Evolutionary conservation across 345 rosid genomes (phyloP), one percentile per base, ranked within the genome.

Genomic region (Gossypium stocksii): DNA sequence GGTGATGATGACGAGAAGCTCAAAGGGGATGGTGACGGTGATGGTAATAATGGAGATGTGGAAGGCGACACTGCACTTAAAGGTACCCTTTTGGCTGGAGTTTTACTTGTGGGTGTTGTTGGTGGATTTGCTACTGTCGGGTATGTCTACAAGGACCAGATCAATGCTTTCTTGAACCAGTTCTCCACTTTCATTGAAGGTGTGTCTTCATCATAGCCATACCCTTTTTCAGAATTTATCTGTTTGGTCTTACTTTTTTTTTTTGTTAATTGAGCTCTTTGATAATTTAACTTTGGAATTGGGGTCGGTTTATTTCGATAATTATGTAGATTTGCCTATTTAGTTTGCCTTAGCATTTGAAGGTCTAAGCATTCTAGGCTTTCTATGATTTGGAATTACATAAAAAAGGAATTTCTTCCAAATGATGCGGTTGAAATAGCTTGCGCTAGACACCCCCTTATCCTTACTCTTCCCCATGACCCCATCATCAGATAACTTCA

Each of bases 161-260:
- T 95, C 79, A 93, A 92, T 76, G 84, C 83, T 23, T 90, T 95
- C 73, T 84, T 93, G 82, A 89, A 74, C 70, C 97, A 91, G 69
- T 90, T 95, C 77, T 95, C 98, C 2, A 85, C 93, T 44, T 78
- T 87, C 56, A 89, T 95, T 70, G 99, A 95, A 84, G 99, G 98
- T 92, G 13, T 68, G 64, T 48, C 51, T 72, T 2, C 23, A 3
- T 12, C 17, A 58, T 56, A 46, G 71, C 4, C n/a, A 19, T 1
- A 10, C 69, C 59, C 49, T 19, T 64, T 70, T 74, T 22, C 65
- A 22, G 9, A 10, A 29, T 73, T 70, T n/a, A 0, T 61, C 14
- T 66, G 27, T 12, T 71, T 62, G 19, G 12, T 43, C 16, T 74
- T 49, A n/a, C 10, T 46, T 56, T 4, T 4, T 29, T 3, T 34